Conservation (phyloP, 495 filamentous ascomycete species). For the Parathielavia hyrcaniae region DNA sequence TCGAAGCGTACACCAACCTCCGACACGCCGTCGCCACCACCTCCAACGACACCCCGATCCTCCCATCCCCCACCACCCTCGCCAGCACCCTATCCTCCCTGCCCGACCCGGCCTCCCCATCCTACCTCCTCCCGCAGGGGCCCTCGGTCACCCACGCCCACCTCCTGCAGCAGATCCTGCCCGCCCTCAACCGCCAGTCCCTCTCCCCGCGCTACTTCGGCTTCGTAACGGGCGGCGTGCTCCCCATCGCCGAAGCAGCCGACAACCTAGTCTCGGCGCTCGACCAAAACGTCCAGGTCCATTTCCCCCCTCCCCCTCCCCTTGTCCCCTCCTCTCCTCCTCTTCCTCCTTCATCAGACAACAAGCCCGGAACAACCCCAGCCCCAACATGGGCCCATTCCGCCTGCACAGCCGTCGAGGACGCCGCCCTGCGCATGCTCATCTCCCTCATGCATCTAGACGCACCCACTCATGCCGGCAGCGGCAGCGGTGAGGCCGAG, state of each 20-base stretch:
- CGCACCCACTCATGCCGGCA: conserved; percentile 1
- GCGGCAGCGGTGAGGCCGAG: too few relatives aligned
- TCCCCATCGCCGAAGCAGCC: conserved; percentile 75
- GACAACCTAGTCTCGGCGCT: conserved; percentile 71
- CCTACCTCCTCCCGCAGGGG: conserved; percentile 22
- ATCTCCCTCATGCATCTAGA: conserved; percentile 57
- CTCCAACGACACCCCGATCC: background rate
- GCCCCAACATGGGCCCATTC: conserved; percentile 40
- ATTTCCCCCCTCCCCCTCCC: conserved; percentile 52
- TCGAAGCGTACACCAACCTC: conserved; percentile 18
- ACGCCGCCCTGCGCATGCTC: conserved; percentile 61
- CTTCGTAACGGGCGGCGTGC: conserved; percentile 77
- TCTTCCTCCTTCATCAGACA: background rate
- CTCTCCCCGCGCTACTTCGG: conserved; percentile 69
- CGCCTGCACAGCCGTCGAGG: conserved; percentile 68
- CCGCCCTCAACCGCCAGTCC: conserved; percentile 58
- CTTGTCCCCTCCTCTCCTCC: conserved; percentile 39
- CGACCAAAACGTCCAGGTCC: conserved; percentile 83
- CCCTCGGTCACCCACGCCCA: conserved; percentile 31
- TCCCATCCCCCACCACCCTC: conserved; percentile 16
- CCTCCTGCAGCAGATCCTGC: conserved; percentile 55
- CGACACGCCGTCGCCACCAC: conserved; percentile 6
- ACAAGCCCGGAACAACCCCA: too few relatives aligned
- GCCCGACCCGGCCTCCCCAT: conserved; percentile 16
- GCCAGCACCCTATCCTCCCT: conserved; percentile 26